Evolutionary conservation across 495 filamentous ascomycete species (phyloP).

Genomic region (Hypoxylon fuscum): DNA sequence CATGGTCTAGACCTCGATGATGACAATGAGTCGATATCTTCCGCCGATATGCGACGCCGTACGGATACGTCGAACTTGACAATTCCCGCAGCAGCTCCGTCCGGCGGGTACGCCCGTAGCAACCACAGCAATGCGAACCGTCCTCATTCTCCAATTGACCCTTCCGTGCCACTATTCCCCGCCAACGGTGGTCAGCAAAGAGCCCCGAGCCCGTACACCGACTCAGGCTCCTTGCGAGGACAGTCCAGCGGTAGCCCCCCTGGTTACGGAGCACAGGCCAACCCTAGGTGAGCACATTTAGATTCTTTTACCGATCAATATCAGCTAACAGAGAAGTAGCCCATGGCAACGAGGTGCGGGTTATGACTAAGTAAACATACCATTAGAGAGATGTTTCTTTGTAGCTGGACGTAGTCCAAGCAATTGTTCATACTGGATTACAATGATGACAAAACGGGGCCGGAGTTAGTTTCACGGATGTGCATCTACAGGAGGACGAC

Average conservation of each 20-base stretch:
- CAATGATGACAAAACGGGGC: slow-evolving; percentile 42
- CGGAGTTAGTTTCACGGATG: slow-evolving; percentile 41
- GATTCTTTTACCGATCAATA: neutral
- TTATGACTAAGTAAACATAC: slow-evolving; percentile 52
- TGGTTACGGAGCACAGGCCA: slow-evolving; percentile 51
- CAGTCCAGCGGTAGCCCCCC: slow-evolving; percentile 52
- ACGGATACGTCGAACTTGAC: slow-evolving; percentile 49
- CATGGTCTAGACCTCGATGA: slow-evolving; percentile 74
- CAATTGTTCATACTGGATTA: slow-evolving; percentile 34
- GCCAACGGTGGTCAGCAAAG: slow-evolving; percentile 27
- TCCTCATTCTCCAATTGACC: slow-evolving; percentile 41
- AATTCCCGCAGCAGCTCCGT: slow-evolving; percentile 35
- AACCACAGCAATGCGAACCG: slow-evolving; percentile 21
- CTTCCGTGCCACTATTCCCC: slow-evolving; percentile 43
- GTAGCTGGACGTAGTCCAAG: slow-evolving; percentile 34
- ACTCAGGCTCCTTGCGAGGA: slow-evolving; percentile 29
- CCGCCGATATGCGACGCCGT: slow-evolving; percentile 50
- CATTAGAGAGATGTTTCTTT: slow-evolving; percentile 32
- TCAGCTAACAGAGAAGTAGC: slow-evolving; percentile 45
- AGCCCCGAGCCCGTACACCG: slow-evolving; percentile 43
- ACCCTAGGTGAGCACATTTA: slow-evolving; percentile 55
- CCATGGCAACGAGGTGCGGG: slow-evolving; percentile 66
- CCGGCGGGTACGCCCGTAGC: slow-evolving; percentile 14
- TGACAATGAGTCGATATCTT: slow-evolving; percentile 72
- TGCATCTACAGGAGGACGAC: slow-evolving; percentile 36